phyloP scores from a whole-genome alignment of 2,329 filamentous ascomycete genomes.

The Teratosphaeria pseudoeucalypti region DNA sequence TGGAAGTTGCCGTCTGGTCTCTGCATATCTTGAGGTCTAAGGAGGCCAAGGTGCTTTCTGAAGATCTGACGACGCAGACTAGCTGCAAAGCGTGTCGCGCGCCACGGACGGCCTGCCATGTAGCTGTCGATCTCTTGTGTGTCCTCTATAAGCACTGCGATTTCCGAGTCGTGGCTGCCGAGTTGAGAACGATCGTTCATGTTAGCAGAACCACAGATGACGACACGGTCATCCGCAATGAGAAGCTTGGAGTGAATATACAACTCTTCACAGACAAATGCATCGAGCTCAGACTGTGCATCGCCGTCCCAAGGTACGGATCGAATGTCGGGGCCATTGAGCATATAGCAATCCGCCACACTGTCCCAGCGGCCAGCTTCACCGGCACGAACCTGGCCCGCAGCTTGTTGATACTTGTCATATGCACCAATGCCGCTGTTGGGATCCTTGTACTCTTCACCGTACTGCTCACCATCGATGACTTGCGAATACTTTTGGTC shows the following conservation, averaged over 20 bases:
- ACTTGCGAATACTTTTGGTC: slow-evolving; percentile 42
- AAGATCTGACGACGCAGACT: slow-evolving; percentile 77
- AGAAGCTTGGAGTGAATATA: slow-evolving; percentile 60
- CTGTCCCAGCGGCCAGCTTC: slow-evolving; percentile 57
- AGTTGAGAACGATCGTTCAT: slow-evolving; percentile 67
- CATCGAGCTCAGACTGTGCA: slow-evolving; percentile 46
- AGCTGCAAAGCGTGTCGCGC: slow-evolving; percentile 64
- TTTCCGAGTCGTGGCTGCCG: slow-evolving; percentile 75
- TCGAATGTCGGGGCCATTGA: slow-evolving; percentile 59
- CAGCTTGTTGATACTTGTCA: slow-evolving; percentile 58
- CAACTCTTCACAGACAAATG: slow-evolving; percentile 53
- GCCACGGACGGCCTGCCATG: slow-evolving; percentile 65
- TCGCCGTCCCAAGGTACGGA: slow-evolving; percentile 50
- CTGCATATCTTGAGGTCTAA: slow-evolving; percentile 62
- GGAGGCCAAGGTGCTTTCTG: slow-evolving; percentile 80
- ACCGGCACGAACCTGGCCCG: slow-evolving; percentile 30
- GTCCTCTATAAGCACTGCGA: slow-evolving; percentile 82
- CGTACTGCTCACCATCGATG: slow-evolving; percentile 27
- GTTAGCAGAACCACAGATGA: slow-evolving; percentile 70
- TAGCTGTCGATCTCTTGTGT: slow-evolving; percentile 55
- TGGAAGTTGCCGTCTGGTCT: slow-evolving; percentile 47
- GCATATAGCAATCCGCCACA: slow-evolving; percentile 75
- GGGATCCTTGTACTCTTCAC: slow-evolving; percentile 20
- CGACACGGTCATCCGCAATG: slow-evolving; percentile 71
- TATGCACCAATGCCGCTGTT: not conserved